phyloP scores from a whole-genome alignment of 805 yeast species.

The Sugiyamaella boreocaroliniensis region DNA sequence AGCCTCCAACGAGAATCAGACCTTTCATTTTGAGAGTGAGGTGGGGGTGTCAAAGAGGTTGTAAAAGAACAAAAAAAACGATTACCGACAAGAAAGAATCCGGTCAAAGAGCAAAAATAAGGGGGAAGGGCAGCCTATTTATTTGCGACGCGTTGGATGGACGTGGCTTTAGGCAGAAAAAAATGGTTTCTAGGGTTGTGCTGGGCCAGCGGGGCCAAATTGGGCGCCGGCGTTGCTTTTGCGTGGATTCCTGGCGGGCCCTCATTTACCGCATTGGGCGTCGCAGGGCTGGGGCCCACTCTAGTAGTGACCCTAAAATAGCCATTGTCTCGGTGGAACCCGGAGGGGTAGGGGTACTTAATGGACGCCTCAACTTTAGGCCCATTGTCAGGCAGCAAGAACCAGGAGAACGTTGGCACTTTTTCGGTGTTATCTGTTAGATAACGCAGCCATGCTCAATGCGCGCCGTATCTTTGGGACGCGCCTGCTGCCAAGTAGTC shows the following conservation, averaged over 20 bases:
- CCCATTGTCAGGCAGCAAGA: too few species aligned
- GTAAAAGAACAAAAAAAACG: background rate
- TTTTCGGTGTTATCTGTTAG: too few species aligned
- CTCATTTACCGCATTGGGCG: background rate
- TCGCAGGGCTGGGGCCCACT: background rate
- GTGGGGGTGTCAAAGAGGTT: background rate
- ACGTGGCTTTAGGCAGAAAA: background rate
- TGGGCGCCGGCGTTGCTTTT: background rate
- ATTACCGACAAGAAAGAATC: background rate
- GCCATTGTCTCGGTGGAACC: too few species aligned
- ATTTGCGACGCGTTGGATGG: background rate
- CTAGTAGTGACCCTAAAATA: too few species aligned
- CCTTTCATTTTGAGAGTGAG: slow-evolving; percentile 63
- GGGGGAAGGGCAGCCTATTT: background rate
- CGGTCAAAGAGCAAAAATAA: slow-evolving; percentile 3
- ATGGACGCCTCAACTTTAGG: too few species aligned
- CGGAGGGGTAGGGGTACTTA: too few species aligned
- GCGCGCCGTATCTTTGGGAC: too few species aligned
- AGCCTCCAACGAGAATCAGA: slow-evolving; percentile 97
- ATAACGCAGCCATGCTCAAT: too few species aligned
- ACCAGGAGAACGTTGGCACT: too few species aligned
- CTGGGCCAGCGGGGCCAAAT: too few species aligned
- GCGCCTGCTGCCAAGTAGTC: too few species aligned
- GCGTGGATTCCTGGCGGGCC: background rate
- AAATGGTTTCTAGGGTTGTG: background rate